Percentiles rank a stretch among this genome's conserved stretches.
These are phyloP conservation scores for Ceriops tagal DNA, from an alignment of 345 rosid species.

Conservation along the genomic window DNA sequence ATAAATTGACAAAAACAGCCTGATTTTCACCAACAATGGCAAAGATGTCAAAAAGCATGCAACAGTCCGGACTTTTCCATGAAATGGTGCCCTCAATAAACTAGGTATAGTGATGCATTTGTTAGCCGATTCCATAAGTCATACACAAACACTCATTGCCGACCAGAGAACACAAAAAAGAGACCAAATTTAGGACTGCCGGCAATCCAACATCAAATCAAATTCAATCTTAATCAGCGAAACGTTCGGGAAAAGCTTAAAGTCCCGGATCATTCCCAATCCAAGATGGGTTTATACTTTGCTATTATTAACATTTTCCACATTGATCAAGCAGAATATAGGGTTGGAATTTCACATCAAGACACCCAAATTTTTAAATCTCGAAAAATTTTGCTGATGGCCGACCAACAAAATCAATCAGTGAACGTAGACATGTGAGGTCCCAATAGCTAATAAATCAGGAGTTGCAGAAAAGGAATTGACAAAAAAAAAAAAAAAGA, in stretches of 20 bases:
- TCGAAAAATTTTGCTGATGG: neutral
- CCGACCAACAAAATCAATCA: neutral
- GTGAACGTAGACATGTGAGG: neutral
- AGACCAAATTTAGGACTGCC: neutral
- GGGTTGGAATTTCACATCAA: neutral
- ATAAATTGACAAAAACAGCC: neutral
- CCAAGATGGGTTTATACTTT: too few species aligned
- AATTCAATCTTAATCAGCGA: neutral
- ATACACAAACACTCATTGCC: neutral
- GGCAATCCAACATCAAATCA: neutral
- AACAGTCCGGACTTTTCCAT: neutral
- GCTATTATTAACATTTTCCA: too few species aligned
- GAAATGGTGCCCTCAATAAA: neutral
- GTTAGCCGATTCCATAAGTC: neutral
- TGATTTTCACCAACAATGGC: constrained; percentile 1
- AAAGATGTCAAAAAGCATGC: neutral
- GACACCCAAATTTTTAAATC: neutral
- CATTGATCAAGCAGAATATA: neutral
- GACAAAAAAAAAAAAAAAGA: too few species aligned
- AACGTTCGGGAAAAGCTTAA: too few species aligned
- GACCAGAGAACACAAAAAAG: constrained; percentile 4
- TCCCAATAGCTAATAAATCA: too few species aligned
- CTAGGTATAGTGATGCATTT: neutral
- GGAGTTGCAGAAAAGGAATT: too few species aligned
- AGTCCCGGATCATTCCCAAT: too few species aligned